Conservation (phyloP, 2,329 filamentous ascomycete species). For the Stylonectria norvegica region DNA sequence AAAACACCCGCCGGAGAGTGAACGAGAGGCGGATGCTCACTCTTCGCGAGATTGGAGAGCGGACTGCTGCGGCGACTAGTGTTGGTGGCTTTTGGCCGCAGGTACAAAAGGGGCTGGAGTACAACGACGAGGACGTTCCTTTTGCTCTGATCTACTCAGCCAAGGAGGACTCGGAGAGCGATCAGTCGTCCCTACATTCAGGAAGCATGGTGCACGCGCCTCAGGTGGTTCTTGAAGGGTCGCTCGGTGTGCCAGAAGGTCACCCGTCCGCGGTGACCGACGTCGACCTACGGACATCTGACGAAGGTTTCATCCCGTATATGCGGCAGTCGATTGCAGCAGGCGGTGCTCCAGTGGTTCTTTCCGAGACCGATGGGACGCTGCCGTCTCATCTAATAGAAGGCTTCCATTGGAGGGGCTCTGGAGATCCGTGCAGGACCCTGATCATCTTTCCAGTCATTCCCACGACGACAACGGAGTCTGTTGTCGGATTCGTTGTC, state of each 20-base stretch:
- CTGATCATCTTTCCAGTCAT: conserved; percentile 77
- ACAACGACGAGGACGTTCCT: conserved; percentile 72
- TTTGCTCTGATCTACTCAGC: conserved; percentile 77
- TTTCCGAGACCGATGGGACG: conserved; percentile 64
- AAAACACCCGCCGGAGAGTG: conserved; percentile 75
- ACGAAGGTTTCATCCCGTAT: conserved; percentile 71
- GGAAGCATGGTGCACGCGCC: conserved; percentile 60
- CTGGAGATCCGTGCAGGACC: conserved; percentile 65
- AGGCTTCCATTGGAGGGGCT: conserved; percentile 67
- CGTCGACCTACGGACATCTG: conserved; percentile 67
- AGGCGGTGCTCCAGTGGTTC: conserved; percentile 61
- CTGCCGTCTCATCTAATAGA: conserved; percentile 62
- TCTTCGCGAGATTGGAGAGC: conserved; percentile 72
- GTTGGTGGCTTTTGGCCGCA: conserved; percentile 71
- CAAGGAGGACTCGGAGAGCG: conserved; percentile 66
- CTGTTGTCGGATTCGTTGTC: conserved; percentile 73
- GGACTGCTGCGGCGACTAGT: conserved; percentile 67
- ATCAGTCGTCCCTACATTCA: conserved; percentile 68
- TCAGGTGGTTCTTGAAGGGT: conserved; percentile 66
- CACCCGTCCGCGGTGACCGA: conserved; percentile 59
- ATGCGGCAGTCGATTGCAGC: conserved; percentile 71
- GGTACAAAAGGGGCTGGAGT: conserved; percentile 65
- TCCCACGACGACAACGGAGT: conserved; percentile 67
- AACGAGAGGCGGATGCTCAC: conserved; percentile 78
- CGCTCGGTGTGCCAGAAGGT: conserved; percentile 62